Evolutionary conservation across 1,139 yeast species (phyloP).

Genomic region (Yamadazyma spencermartinsiae): DNA sequence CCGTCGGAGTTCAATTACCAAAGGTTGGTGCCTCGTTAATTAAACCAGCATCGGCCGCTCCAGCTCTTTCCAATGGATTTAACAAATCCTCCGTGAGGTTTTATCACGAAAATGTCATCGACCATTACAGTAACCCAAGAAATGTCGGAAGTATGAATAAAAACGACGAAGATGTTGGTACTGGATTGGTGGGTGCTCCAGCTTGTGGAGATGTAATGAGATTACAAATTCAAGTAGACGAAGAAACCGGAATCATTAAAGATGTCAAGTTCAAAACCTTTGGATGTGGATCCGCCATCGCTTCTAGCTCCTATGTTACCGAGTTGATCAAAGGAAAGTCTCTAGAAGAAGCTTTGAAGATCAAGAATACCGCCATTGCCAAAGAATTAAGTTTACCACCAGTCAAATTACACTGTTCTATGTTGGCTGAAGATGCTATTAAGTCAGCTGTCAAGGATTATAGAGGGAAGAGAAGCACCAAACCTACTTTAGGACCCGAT

Average conservation of each 20-base stretch:
- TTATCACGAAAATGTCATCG: conserved; percentile 79
- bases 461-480: conserved; percentile 62
- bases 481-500: conserved; percentile 56
- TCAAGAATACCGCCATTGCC: conserved; percentile 90
- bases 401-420: conserved; percentile 94
- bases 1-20: background rate
- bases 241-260: conserved; percentile 83
- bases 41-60: background rate
- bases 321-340: conserved; percentile 95
- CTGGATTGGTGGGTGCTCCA: conserved; percentile 97
- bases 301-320: conserved; percentile 91
- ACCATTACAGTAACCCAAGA: conserved; percentile 95
- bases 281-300: conserved; percentile 98
- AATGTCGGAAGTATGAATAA: conserved; percentile 93
- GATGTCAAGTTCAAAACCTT: conserved; percentile 97
- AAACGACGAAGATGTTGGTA: conserved; percentile 77
- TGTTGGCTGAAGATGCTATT: conserved; percentile 98
- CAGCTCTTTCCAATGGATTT: background rate
- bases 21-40: background rate
- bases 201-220: conserved; percentile 99
- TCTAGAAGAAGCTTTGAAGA: conserved; percentile 87
- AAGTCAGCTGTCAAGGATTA: conserved; percentile 96
- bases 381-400: conserved; percentile 94
- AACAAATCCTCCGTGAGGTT: conserved; percentile 19
- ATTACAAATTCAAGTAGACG: conserved; percentile 90